Evolutionary conservation across 2,329 filamentous ascomycete genomes (phyloP).

Genomic region (Cladophialophora chaetospira): DNA sequence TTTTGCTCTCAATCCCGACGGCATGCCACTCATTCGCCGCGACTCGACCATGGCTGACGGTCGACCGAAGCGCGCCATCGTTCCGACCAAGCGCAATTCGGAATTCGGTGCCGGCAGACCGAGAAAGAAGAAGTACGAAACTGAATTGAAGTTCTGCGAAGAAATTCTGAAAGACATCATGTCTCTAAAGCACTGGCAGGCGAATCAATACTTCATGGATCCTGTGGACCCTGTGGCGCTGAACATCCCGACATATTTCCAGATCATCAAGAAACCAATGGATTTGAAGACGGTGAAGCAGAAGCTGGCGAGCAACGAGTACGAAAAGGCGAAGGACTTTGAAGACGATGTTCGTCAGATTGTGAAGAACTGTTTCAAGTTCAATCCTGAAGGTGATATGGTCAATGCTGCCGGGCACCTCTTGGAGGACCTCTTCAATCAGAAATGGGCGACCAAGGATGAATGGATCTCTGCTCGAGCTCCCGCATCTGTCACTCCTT

Average conservation of each 20-base stretch:
- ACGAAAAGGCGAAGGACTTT: conserved; percentile 80
- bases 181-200: conserved; percentile 67
- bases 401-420: conserved; percentile 72
- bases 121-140: conserved; percentile 85
- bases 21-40: conserved; percentile 78
- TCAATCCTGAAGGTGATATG: conserved; percentile 78
- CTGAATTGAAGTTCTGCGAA: conserved; percentile 88
- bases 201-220: conserved; percentile 74
- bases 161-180: conserved; percentile 76
- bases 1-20: conserved; percentile 76
- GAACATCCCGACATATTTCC: conserved; percentile 90
- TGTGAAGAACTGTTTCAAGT: conserved; percentile 86
- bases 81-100: conserved; percentile 90
- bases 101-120: conserved; percentile 80
- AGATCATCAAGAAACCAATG: conserved; percentile 95
- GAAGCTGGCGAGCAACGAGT: conserved; percentile 77
- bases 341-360: conserved; percentile 81
- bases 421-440: conserved; percentile 73
- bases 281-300: conserved; percentile 79
- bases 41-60: conserved; percentile 78
- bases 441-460: conserved; percentile 75
- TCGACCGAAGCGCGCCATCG: conserved; percentile 89
- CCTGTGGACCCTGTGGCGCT: conserved; percentile 93
- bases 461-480: conserved; percentile 78
- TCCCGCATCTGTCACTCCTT: conserved; percentile 64